Evolutionary conservation across 2,329 filamentous ascomycete genomes (phyloP).

Genomic region (Verticillium alfalfae): DNA sequence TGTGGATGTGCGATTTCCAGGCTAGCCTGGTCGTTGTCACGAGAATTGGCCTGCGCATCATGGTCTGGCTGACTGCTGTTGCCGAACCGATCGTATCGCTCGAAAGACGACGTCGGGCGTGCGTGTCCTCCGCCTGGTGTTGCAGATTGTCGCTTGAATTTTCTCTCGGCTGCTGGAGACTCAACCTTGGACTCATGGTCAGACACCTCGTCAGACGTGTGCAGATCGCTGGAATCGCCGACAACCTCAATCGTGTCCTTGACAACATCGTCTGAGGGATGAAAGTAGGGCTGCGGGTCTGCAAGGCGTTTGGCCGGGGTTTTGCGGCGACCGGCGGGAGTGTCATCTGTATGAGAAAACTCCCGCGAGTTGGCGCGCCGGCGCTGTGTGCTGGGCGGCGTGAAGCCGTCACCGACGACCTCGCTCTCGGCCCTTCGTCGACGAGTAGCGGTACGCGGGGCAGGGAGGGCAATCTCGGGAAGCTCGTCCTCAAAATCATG

Average conservation of each 20-base stretch:
- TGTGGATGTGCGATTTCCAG: conserved; percentile 9
- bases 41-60: not conserved
- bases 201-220: conserved; percentile 21
- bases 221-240: conserved; percentile 24
- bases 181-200: conserved; percentile 4
- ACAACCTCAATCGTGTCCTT: conserved; percentile 55
- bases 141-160: not conserved
- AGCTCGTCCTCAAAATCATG: conserved; percentile 46
- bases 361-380: conserved; percentile 11
- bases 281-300: conserved; percentile 14
- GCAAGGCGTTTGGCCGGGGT: conserved; percentile 32
- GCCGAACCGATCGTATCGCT: not conserved
- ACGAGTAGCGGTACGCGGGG: conserved; percentile 16
- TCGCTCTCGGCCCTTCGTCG: conserved; percentile 22
- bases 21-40: not conserved
- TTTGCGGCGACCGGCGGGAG: conserved; percentile 23
- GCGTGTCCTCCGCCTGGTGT: not conserved
- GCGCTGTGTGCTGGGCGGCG: conserved; percentile 5
- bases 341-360: conserved; percentile 5
- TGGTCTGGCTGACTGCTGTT: not conserved
- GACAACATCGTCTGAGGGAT: conserved; percentile 32
- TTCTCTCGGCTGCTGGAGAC: not conserved
- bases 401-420: conserved; percentile 8
- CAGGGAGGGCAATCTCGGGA: conserved; percentile 14
- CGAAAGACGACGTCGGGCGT: not conserved